Conservation (phyloP, 2,329 filamentous ascomycete genomes). For the Ophiocordyceps camponoti-leonardi region DNA sequence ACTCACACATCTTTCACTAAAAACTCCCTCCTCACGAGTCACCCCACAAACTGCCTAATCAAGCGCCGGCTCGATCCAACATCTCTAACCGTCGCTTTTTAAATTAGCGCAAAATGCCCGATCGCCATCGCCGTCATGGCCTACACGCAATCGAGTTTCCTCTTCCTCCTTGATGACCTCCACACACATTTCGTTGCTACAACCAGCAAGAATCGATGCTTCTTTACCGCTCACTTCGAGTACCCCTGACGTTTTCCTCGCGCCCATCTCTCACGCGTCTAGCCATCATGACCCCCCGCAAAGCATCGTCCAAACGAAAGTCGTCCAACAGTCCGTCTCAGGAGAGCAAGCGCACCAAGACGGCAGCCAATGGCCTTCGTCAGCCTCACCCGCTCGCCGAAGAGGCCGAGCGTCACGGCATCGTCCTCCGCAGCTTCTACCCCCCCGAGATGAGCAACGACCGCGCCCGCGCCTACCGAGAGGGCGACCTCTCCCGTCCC, state of each 20-base stretch:
- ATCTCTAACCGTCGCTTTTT: not conserved
- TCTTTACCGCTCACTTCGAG: not conserved
- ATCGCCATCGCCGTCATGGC: slow-evolving; percentile 8
- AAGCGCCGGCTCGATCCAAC: too few species aligned
- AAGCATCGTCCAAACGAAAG: slow-evolving; percentile 11
- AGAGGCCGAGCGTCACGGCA: slow-evolving; percentile 35
- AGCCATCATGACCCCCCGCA: slow-evolving; percentile 11
- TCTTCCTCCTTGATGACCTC: not conserved
- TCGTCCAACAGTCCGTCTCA: slow-evolving; percentile 5
- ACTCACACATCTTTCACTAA: too few species aligned
- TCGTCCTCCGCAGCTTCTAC: slow-evolving; percentile 61
- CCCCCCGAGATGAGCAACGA: slow-evolving; percentile 73
- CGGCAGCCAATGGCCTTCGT: slow-evolving; percentile 18
- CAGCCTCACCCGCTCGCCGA: slow-evolving; percentile 28
- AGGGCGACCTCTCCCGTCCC: slow-evolving; percentile 52
- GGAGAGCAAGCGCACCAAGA: slow-evolving; percentile 14
- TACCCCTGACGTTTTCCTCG: not conserved
- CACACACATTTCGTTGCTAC: too few species aligned
- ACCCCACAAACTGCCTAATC: too few species aligned
- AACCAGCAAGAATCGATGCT: slow-evolving; percentile 4
- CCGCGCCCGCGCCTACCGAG: slow-evolving; percentile 57
- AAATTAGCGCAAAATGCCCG: not conserved
- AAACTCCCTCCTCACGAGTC: too few species aligned
- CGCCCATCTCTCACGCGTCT: not conserved
- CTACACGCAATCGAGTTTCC: slow-evolving; percentile 13